Percentiles rank a stretch among this genome's conserved stretches.
Evolutionary conservation across 208 protist genomes (phyloP).

Genomic region (Leishmania martiniquensis): DNA sequence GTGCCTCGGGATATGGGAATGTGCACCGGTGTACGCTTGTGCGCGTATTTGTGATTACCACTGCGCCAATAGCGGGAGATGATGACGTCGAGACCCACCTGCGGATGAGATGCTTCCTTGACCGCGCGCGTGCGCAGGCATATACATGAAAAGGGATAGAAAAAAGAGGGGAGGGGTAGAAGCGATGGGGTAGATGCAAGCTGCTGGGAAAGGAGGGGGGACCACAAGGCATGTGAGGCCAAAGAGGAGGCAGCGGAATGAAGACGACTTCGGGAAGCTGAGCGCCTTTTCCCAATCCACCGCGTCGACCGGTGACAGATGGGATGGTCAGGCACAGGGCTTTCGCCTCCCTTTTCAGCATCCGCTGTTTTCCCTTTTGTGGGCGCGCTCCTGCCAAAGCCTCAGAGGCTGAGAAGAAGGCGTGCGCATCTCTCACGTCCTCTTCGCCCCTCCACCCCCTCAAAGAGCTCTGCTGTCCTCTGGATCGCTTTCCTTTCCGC

Average conservation of each 20-base stretch:
- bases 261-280: not conserved
- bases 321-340: not conserved
- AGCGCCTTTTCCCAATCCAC: not conserved
- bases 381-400: not conserved
- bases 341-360: not conserved
- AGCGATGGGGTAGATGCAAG: not conserved
- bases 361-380: not conserved
- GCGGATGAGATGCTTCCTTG: not conserved
- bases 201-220: not conserved
- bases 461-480: not conserved
- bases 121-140: not conserved
- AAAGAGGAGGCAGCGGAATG: not conserved
- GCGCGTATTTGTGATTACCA: not conserved
- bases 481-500: not conserved
- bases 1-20: not conserved
- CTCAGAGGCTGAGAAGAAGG: not conserved
- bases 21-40: not conserved
- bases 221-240: no score
- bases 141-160: not conserved
- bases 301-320: not conserved
- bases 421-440: not conserved
- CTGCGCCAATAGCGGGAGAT: not conserved
- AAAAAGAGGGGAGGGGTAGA: not conserved
- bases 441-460: not conserved
- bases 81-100: not conserved